phyloP scores from a whole-genome alignment of 192 early-diverging fungal genomes.

The Rhizoclosmatium sp. region DNA sequence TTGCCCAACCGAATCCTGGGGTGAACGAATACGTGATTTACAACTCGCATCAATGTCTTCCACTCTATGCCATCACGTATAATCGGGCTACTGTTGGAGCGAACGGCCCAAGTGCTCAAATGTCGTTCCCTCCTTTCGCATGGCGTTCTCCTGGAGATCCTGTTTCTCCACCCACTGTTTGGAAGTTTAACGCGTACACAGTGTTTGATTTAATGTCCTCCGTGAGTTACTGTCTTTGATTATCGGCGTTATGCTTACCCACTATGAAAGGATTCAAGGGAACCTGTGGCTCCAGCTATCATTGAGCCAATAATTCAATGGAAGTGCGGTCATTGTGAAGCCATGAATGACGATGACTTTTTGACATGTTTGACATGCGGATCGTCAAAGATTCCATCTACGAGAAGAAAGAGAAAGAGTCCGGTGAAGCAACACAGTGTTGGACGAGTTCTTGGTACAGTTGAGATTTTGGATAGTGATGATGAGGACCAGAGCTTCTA shows the following conservation, averaged over 20 bases:
- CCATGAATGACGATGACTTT: slow-evolving; percentile 14
- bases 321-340: neutral
- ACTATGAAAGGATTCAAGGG: no score
- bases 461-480: neutral
- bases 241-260: no score
- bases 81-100: neutral
- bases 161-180: neutral
- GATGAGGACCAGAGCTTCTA: neutral
- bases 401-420: no score
- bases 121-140: slow-evolving; percentile 8
- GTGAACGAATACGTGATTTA: slow-evolving; percentile 27
- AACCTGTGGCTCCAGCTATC: no score
- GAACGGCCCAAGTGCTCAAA: neutral
- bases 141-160: neutral
- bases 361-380: slow-evolving; percentile 1
- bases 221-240: no score
- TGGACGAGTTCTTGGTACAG: neutral
- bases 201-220: no score
- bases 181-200: neutral
- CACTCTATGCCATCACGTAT: slow-evolving; percentile 19
- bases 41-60: slow-evolving; percentile 15
- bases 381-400: neutral
- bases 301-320: neutral
- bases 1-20: neutral
- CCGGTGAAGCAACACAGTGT: no score